Evolutionary conservation across 192 early-diverging fungal species (phyloP).

Genomic region (Linnemannia hyalina): DNA sequence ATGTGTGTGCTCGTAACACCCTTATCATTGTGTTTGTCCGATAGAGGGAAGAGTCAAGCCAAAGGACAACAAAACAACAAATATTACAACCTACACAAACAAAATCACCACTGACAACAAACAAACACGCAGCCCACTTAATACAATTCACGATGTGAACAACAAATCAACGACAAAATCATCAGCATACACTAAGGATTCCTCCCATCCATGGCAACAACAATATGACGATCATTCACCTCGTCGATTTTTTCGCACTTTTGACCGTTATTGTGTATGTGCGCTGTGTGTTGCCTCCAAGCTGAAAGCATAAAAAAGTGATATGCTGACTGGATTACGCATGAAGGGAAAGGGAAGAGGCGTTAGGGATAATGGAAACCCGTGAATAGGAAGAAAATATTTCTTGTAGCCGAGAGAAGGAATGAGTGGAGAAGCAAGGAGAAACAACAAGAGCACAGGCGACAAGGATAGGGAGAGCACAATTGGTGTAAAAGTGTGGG

Average conservation of each 20-base stretch:
- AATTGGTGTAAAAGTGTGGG: constrained; percentile 3
- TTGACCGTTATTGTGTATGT: no score
- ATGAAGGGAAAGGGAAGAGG: background rate
- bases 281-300: no score
- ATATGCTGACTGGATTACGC: background rate
- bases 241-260: background rate
- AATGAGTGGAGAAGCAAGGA: background rate
- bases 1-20: background rate
- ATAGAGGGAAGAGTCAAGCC: background rate
- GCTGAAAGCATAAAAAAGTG: no score
- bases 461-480: background rate
- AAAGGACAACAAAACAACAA: background rate
- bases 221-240: background rate
- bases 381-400: background rate
- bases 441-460: constrained; percentile 9
- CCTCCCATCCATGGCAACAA: background rate
- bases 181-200: background rate
- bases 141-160: background rate
- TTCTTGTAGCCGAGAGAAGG: background rate
- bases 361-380: background rate
- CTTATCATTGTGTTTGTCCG: background rate
- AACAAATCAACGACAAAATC: background rate
- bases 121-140: constrained; percentile 1
- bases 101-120: background rate
- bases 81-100: background rate